Percentiles rank a stretch among this genome's conserved stretches.
phyloP scores from a whole-genome alignment of 306 rosid genomes.

The Citrullus mucosospermus region DNA sequence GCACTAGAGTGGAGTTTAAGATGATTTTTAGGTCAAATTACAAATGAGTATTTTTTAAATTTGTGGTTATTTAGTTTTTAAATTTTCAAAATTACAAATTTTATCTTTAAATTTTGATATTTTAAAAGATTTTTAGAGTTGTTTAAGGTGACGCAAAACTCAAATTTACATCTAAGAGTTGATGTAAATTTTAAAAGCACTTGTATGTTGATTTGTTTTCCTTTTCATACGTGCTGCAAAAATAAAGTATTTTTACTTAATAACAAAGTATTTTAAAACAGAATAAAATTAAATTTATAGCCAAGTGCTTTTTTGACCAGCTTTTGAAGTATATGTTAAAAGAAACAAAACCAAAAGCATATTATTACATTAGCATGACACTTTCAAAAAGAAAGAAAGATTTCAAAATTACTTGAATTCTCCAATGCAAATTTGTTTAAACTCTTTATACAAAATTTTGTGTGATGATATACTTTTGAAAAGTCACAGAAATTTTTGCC shows the following conservation, averaged over 20 bases:
- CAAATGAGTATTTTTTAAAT: too few species aligned
- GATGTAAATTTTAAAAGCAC: too few species aligned
- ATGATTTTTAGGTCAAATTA: neutral
- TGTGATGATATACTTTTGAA: neutral
- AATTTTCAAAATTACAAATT: too few species aligned
- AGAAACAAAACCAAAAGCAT: neutral
- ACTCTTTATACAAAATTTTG: neutral
- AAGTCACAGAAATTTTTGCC: conserved; percentile 2
- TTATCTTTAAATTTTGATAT: too few species aligned
- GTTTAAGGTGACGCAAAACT: too few species aligned
- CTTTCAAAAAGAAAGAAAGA: neutral
- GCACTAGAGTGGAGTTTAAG: neutral
- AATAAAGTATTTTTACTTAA: neutral
- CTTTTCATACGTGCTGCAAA: too few species aligned
- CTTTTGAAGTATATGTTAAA: neutral
- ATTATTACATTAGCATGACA: neutral
- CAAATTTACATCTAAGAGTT: too few species aligned
- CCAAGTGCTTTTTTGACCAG: neutral
- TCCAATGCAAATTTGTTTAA: neutral
- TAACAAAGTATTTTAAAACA: neutral
- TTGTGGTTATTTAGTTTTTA: too few species aligned
- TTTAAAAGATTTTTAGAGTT: too few species aligned
- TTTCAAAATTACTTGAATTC: neutral
- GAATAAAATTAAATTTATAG: neutral
- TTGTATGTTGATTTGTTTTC: too few species aligned